Conservation (phyloP, 179 eudicot species). For the Gypsophila paniculata region DNA sequence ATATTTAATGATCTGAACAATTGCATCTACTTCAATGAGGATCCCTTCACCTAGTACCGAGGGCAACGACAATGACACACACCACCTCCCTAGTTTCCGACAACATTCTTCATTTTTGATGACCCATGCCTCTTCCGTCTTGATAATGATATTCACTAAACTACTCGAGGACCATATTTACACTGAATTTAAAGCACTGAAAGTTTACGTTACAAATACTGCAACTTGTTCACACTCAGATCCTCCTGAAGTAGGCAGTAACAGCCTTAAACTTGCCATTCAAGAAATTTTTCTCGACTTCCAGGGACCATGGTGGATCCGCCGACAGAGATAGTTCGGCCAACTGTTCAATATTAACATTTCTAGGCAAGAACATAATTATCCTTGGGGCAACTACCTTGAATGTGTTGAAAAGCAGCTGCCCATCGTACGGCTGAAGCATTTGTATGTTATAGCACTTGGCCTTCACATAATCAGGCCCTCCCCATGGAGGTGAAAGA, state of each 20-base stretch:
- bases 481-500: constrained; percentile 98
- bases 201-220: background rate
- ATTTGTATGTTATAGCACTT: constrained; percentile 54
- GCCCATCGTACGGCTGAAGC: constrained; percentile 84
- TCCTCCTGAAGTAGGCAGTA: constrained; percentile 70
- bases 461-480: constrained; percentile 67
- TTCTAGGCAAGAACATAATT: constrained; percentile 91
- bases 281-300: constrained; percentile 86
- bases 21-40: background rate
- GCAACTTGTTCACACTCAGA: background rate
- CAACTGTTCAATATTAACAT: constrained; percentile 61
- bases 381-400: constrained; percentile 51
- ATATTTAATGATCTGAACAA: background rate
- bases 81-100: too few species aligned
- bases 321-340: constrained; percentile 67
- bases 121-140: background rate
- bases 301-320: constrained; percentile 75
- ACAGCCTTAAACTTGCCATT: constrained; percentile 79
- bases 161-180: background rate
- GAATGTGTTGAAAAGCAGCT: constrained; percentile 54
- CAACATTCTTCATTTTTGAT: too few species aligned
- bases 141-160: background rate
- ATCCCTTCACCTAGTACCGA: background rate
- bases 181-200: background rate
- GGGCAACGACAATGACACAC: background rate